Conservation (phyloP, 148 eudicot genomes). For the Polygonum aviculare region DNA sequence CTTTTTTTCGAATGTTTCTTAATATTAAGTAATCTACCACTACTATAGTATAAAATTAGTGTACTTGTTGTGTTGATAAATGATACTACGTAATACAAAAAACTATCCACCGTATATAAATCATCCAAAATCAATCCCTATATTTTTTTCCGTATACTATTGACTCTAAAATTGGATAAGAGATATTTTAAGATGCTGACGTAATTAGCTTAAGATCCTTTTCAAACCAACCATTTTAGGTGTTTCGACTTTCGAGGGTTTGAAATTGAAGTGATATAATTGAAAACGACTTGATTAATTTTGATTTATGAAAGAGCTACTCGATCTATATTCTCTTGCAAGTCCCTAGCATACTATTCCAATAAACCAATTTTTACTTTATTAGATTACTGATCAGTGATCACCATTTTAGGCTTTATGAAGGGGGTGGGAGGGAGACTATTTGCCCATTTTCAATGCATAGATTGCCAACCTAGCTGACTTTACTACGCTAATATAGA, state of each 20-base stretch:
- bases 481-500: too few species aligned
- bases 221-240: slow-evolving; percentile 2
- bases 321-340: neutral
- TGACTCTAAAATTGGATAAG: neutral
- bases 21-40: too few species aligned
- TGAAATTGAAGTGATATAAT: neutral
- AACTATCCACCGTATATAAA: too few species aligned
- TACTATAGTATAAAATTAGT: too few species aligned
- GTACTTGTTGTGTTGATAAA: too few species aligned
- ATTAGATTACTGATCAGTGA: neutral
- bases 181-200: neutral
- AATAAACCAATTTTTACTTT: neutral
- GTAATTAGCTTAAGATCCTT: neutral
- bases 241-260: neutral
- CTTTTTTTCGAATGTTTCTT: too few species aligned
- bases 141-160: neutral
- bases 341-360: too few species aligned
- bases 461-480: neutral
- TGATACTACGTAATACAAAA: too few species aligned
- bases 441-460: neutral
- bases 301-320: neutral
- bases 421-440: neutral
- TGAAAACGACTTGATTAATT: neutral
- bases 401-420: neutral
- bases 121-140: neutral